phyloP scores from a whole-genome alignment of 1,284 basidiomycete genomes.

The Leccinum pachyderme region DNA sequence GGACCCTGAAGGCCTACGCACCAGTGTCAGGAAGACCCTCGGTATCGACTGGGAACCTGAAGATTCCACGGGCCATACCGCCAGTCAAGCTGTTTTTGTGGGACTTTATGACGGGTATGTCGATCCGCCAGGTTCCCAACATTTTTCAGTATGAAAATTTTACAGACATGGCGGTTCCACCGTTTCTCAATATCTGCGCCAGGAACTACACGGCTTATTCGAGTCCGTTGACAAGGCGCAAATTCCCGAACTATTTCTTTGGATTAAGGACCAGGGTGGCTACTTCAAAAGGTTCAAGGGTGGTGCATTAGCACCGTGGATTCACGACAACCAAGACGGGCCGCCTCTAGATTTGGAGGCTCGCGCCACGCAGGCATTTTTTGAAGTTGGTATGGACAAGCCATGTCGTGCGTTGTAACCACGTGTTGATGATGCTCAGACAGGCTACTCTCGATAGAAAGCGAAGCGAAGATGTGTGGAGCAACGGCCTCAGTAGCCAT shows the following conservation, averaged over 20 bases:
- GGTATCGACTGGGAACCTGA: conserved; percentile 71
- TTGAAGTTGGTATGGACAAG: conserved; percentile 56
- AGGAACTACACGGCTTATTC: conserved; percentile 77
- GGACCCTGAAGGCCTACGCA: conserved; percentile 67
- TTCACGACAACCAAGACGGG: conserved; percentile 41
- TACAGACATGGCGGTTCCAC: conserved; percentile 76
- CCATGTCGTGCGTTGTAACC: conserved; percentile 1
- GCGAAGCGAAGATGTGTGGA: conserved; percentile 67
- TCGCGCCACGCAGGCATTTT: conserved; percentile 81
- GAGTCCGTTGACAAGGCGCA: conserved; percentile 69
- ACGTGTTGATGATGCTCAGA: conserved; percentile 46
- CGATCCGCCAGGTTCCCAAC: neutral
- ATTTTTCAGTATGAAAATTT: conserved; percentile 4
- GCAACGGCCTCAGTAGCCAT: conserved; percentile 90
- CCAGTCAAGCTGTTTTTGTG: conserved; percentile 79
- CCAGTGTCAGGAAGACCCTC: conserved; percentile 60
- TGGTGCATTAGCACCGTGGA: conserved; percentile 73
- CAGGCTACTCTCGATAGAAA: conserved; percentile 58
- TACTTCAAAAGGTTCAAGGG: conserved; percentile 89
- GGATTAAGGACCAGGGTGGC: conserved; percentile 77
- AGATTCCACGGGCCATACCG: conserved; percentile 53
- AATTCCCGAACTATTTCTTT: conserved; percentile 73
- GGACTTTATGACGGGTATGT: conserved; percentile 88
- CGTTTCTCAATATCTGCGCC: conserved; percentile 73
- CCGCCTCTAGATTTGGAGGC: conserved; percentile 76